Evolutionary conservation across 2,329 filamentous ascomycete genomes (phyloP), one percentile per base, ranked within the genome.

Genomic region (Talaromyces funiculosus): DNA sequence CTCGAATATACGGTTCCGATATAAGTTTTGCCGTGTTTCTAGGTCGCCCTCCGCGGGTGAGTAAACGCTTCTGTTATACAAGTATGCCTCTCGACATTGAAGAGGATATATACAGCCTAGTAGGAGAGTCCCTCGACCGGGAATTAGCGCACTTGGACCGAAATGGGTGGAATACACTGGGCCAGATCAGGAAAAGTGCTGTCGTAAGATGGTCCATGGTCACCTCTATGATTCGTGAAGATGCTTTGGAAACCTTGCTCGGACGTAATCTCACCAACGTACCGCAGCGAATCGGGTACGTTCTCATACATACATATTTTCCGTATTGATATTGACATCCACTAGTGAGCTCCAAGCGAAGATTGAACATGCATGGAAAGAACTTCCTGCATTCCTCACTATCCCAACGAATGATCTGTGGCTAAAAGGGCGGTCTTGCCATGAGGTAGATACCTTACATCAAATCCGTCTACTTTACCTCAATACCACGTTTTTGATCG

Each of bases 21-120:
- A 61, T 61, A 5, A 61, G 59, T 29, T 61, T 61, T 43, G 59
- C 59, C 8, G 59, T 61, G 10, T 61, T 61, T 61, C 22, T 61
- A 6, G 59, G 59, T 12, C 59, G 59, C 14, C 59, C 59, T 10
- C 59, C 59, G 14, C 53, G 59, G 9, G 59, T 61, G 14, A 61
- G 59, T 45, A 61, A 61, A 24, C 59, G 59, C 0, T 61, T 61
- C 22, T 61, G 59, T 33, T 61, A 43, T 53, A 57, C 59, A 3
- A 53, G 24, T 42, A 61, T 61, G 59, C 59, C 59, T 53, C 59
- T 61, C 35, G 59, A 61, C 38, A 56, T 61, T 8, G 38, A 37
- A 37, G 59, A 61, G 29, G 45, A 53, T 35, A 53, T 45, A 53
- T 61, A 61, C 37, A 43, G 18, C 20, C 16, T 61, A 14, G 24